Evolutionary conservation across 2,329 filamentous ascomycete genomes (phyloP).

Genomic region (Fusarium circinatum): DNA sequence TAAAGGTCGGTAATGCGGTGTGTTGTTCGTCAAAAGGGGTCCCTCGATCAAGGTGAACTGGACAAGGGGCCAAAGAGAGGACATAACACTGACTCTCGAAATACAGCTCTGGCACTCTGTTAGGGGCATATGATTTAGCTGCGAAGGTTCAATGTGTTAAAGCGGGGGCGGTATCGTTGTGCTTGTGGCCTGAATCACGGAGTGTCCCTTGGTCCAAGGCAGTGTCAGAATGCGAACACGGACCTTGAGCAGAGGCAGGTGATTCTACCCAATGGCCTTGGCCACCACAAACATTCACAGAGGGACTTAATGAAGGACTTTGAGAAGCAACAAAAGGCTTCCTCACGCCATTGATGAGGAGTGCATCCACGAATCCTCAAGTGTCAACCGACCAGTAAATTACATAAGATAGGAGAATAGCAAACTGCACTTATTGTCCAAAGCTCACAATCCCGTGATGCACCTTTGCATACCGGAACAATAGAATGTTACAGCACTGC

Average conservation of each 20-base stretch:
- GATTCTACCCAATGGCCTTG: not conserved
- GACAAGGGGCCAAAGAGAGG: fast-evolving
- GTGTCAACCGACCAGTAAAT: not conserved
- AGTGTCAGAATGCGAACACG: not conserved
- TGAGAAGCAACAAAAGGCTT: fast-evolving
- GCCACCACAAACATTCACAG: not conserved
- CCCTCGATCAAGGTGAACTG: not conserved
- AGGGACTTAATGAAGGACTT: fast-evolving
- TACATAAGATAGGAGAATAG: not conserved
- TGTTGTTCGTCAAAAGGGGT: not conserved
- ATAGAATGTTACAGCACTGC: fast-evolving
- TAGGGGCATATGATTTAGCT: fast-evolving
- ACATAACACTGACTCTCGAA: fast-evolving
- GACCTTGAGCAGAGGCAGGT: not conserved
- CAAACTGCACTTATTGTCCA: not conserved
- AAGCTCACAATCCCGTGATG: fast-evolving
- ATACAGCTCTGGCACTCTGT: fast-evolving
- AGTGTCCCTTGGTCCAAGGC: not conserved
- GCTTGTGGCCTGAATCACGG: not conserved
- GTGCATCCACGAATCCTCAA: not conserved
- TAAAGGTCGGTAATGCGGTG: fast-evolving
- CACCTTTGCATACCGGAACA: not conserved
- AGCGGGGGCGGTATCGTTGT: not conserved
- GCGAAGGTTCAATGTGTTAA: fast-evolving
- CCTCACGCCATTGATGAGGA: fast-evolving